Base-by-base conservation (phyloP, 140 eudicot genomes). In the Oenanthe javanica region DNA sequence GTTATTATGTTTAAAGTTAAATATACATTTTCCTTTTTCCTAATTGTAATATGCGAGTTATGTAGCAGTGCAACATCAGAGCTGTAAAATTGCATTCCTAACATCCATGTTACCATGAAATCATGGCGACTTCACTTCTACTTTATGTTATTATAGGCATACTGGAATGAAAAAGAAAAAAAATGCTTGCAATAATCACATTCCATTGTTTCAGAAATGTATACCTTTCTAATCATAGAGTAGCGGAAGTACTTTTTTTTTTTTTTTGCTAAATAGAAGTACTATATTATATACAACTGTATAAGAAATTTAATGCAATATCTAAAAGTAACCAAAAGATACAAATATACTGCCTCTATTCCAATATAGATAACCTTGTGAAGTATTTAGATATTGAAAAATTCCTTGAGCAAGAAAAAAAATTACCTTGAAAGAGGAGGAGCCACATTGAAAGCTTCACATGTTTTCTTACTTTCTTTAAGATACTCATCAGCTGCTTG, bases 401-500 rank as follows among this genome's bases (percentile, higher is more conserved):
- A 19, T 45, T 21, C 27, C 16, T 45, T 43, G 40, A 43, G 7
- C 27, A 6, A 7, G 72, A 8, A 38, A 6, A 14, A 15, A 19
- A 23, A 54, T 66, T 89, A 94, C 98, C 98, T 88, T 64, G 98
- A 94, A 42, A 88, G 66, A 75, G 98, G 98, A 86, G 87, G 82
- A 49, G 96, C 86, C 72, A 86, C 72, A 83, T 92, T 90, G 74
- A 94, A 94, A 85, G 95, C 96, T 86, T 94, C 98, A 87, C 87
- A 89, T 54, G 92, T 86, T 79, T 86, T 92, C 81, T 94, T 92
- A 83, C 98, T 89, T 87, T 94, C 97, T 80, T 94, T 94, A 6
- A 94, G 90, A 86, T 87, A 94, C 83, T 94, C 98, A 77, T 94
- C 98, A 76, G 98, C 98, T 80, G 97, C 98, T 90, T 94, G 96